Percentiles rank a stretch among this genome's conserved stretches.
phyloP scores from a whole-genome alignment of 2,329 filamentous ascomycete species.

The Xylogone sp. region DNA sequence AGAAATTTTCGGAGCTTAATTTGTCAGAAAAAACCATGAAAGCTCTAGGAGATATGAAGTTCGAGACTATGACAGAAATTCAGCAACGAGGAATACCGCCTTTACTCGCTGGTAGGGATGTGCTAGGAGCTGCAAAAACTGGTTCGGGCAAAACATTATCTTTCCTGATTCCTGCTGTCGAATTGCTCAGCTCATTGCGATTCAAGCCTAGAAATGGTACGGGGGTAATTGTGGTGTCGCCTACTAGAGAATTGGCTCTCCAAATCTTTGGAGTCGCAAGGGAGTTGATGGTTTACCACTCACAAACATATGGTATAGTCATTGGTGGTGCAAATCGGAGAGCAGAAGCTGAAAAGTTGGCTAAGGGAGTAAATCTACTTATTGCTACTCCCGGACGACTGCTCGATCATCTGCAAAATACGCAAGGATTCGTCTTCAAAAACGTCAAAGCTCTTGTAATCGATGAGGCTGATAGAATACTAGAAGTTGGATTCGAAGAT shows the following conservation, averaged over 20 bases:
- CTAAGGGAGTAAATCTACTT: conserved; percentile 89
- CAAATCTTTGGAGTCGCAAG: conserved; percentile 95
- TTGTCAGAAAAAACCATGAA: conserved; percentile 85
- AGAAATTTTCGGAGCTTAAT: conserved; percentile 55
- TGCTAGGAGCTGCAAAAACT: conserved; percentile 93
- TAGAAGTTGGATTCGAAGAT: conserved; percentile 97
- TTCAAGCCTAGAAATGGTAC: conserved; percentile 96
- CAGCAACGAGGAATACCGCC: conserved; percentile 85
- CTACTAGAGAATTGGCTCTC: conserved; percentile 87
- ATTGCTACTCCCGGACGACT: conserved; percentile 92
- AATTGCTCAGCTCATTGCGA: conserved; percentile 83
- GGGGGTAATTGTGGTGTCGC: conserved; percentile 88
- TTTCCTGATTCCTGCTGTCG: conserved; percentile 90
- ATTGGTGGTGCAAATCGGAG: conserved; percentile 91
- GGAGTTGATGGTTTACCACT: conserved; percentile 89
- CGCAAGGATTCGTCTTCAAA: conserved; percentile 84
- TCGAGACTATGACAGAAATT: conserved; percentile 93
- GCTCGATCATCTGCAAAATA: conserved; percentile 92
- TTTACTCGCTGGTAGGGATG: conserved; percentile 82
- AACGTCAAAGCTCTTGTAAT: conserved; percentile 91
- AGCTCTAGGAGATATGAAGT: conserved; percentile 79
- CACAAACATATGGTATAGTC: conserved; percentile 92
- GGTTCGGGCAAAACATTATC: conserved; percentile 93
- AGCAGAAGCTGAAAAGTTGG: conserved; percentile 90
- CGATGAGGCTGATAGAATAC: conserved; percentile 92